Evolutionary conservation across 2,329 filamentous ascomycete genomes (phyloP), one percentile per base, ranked within the genome.

Genomic region (Aspergillus hortae): DNA sequence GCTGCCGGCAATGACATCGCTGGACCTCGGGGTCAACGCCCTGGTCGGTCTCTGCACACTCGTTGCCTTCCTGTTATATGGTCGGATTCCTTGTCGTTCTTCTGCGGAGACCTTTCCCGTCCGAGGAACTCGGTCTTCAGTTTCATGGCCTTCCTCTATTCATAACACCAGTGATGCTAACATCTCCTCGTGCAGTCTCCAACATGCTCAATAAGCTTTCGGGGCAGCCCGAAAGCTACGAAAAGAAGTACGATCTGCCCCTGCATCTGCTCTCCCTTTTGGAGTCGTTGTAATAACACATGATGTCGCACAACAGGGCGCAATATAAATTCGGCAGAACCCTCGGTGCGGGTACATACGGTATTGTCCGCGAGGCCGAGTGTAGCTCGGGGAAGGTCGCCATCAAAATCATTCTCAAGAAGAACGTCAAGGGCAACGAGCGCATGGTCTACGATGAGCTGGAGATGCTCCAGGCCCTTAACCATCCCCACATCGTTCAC

Each of bases 361-460:
- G 94, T 67, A 95, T 99, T 67, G 94, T 99, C 66, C 86, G 94
- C 64, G 94, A 99, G 76, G 94, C 94, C 55, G 91, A 96, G 56
- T 83, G 89, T 61, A 84, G 87, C 40, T 81, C 82, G 19, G 57
- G 90, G 71, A 88, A 96, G 79, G 92, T 95, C 55, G 94, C 94
- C 38, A 84, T 99, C 74, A 99, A 99, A 81, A 97, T 99, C 71
- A 99, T 99, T 73, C 79, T 97, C 67, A 99, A 99, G 83, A 96
- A 96, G 80, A 97, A 96, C 74, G 92, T 99, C 70, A 95, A 92
- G 72, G 92, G 92, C 59, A 97, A 97, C 66, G 94, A 99, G 79
- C 85, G 88, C 72, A 99, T 99, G 94, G 94, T 99, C 38, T 94
- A 95, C 71, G 94, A 99, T 72, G 94, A 99, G 77, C 81, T 99